Conservation (phyloP, 2,329 filamentous ascomycete species). For the Teratosphaeria gauchensis region DNA sequence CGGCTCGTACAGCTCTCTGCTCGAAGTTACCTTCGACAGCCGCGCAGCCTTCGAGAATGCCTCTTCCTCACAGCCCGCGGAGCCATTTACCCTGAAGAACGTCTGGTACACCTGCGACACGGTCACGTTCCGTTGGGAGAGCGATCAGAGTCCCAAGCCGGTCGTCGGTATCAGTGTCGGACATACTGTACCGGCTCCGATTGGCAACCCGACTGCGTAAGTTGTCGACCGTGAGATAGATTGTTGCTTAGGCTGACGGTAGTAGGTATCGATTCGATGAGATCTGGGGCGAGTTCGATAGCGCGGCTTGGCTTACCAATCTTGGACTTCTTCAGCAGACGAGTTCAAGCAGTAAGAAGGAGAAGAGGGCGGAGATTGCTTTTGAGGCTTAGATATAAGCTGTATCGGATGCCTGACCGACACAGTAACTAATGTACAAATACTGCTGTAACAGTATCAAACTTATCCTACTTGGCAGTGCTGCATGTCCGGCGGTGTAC, state of each 20-base stretch:
- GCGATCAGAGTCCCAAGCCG: slow-evolving; percentile 5
- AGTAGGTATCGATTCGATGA: slow-evolving; percentile 3
- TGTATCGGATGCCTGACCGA: too few relatives aligned
- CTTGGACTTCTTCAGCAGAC: slow-evolving; percentile 1
- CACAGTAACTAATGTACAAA: not conserved
- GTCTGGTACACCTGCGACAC: slow-evolving; percentile 13
- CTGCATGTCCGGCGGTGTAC: too few relatives aligned
- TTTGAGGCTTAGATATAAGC: not conserved
- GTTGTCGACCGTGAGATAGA: not conserved
- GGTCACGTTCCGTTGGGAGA: slow-evolving; percentile 11
- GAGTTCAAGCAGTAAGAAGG: slow-evolving; percentile 1
- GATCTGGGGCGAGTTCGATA: slow-evolving; percentile 8
- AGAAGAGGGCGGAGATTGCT: slow-evolving; percentile 1
- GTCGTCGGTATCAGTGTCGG: slow-evolving; percentile 6
- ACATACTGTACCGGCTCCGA: not conserved
- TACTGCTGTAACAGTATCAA: not conserved
- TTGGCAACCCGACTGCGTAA: not conserved
- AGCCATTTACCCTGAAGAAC: slow-evolving; percentile 10
- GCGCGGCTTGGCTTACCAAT: slow-evolving; percentile 6
- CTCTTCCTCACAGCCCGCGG: slow-evolving; percentile 7
- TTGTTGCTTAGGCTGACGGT: not conserved
- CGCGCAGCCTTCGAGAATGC: slow-evolving; percentile 8
- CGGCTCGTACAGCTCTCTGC: not conserved
- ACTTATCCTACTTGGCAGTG: not conserved
- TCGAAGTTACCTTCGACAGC: slow-evolving; percentile 8